Evolutionary conservation across 1,284 basidiomycete species (phyloP).

Genomic region (Ustilago esculenta): DNA sequence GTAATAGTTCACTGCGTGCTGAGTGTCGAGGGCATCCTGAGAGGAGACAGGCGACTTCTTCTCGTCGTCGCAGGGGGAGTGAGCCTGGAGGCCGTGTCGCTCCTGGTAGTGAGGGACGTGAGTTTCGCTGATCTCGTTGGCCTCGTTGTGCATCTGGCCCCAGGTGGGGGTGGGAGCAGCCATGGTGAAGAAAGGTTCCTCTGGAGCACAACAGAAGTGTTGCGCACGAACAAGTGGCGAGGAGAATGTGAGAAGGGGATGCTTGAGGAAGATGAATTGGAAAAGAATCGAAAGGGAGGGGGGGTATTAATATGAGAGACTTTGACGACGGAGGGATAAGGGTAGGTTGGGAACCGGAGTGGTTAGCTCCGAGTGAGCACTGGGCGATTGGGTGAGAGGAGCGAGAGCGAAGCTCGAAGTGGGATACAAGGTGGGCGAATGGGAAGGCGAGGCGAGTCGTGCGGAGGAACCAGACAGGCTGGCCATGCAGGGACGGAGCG

Average conservation of each 20-base stretch:
- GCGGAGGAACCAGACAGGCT: background rate
- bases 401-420: too few species aligned
- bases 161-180: slow-evolving; percentile 40
- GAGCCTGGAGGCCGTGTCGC: slow-evolving; percentile 25
- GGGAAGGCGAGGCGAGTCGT: background rate
- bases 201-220: background rate
- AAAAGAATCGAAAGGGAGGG: background rate
- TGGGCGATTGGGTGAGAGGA: background rate
- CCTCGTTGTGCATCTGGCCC: slow-evolving; percentile 45
- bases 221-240: slow-evolving; percentile 3
- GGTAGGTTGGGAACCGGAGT: slow-evolving; percentile 2
- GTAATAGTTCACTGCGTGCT: slow-evolving; percentile 39
- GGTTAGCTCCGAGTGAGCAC: slow-evolving; percentile 14
- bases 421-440: too few species aligned
- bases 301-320: slow-evolving; percentile 18
- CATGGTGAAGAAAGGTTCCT: slow-evolving; percentile 18
- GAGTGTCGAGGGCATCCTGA: slow-evolving; percentile 24
- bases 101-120: slow-evolving; percentile 38
- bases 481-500: slow-evolving; percentile 23
- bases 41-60: slow-evolving; percentile 47
- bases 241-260: background rate
- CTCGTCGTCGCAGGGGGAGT: slow-evolving; percentile 28
- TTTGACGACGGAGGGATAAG: background rate
- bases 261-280: slow-evolving; percentile 2
- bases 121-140: slow-evolving; percentile 48